Conservation (phyloP, 75 land plant genomes). For the Gnetum montanum region DNA sequence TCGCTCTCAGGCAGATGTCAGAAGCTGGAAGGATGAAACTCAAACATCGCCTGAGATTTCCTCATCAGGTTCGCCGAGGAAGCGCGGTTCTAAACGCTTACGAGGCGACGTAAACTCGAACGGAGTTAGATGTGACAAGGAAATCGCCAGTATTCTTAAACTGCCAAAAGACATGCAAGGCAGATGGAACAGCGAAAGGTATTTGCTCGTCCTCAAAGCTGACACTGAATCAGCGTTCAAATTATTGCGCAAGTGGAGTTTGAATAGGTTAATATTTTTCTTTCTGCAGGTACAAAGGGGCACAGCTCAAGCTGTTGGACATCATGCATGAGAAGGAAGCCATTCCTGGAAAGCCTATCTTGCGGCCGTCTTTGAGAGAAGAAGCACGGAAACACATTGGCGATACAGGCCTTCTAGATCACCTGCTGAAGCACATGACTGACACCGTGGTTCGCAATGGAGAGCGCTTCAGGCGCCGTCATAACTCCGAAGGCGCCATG, state of each 20-base stretch:
- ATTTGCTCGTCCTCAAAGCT: not conserved
- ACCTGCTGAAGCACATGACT: constrained; percentile 81
- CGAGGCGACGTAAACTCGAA: not conserved
- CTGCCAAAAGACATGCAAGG: constrained; percentile 44
- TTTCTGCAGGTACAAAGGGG: constrained; percentile 57
- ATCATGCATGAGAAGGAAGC: constrained; percentile 61
- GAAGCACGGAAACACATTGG: constrained; percentile 80
- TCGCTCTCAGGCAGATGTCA: not conserved
- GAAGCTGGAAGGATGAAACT: not conserved
- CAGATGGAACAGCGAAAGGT: constrained; percentile 51
- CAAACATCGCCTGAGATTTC: not conserved
- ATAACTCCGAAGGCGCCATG: constrained; percentile 91
- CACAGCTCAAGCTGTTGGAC: constrained; percentile 60
- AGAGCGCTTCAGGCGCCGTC: constrained; percentile 57
- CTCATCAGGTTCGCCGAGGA: not conserved
- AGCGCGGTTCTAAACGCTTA: not conserved
- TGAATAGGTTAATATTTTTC: not conserved
- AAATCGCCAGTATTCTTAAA: constrained; percentile 9
- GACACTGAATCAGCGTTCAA: not conserved
- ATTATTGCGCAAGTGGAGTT: not conserved
- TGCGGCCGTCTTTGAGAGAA: constrained; percentile 49
- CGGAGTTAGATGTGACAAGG: not conserved
- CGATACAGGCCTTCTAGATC: constrained; percentile 80
- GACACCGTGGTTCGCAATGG: constrained; percentile 65
- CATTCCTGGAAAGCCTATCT: constrained; percentile 43